A percentile compares a stretch with the other conserved stretches of the same genome.
phyloP scores from a whole-genome alignment of 768 basidiomycete genomes.

The Calocybe gangraenosa region DNA sequence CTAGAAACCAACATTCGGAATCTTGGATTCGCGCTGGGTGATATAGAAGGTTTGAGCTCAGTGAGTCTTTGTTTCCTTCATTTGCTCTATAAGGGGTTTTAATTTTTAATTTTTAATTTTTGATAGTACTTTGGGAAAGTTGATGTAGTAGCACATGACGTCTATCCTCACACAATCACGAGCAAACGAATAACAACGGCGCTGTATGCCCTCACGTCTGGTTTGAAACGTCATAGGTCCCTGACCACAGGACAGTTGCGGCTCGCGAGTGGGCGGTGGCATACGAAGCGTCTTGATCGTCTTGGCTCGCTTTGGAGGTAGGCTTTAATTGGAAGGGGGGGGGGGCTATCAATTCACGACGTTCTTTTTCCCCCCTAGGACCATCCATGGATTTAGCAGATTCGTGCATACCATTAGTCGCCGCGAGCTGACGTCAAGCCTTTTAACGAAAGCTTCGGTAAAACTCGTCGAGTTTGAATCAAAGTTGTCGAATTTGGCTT shows the following conservation, averaged over 20 bases:
- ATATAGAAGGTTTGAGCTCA: background rate
- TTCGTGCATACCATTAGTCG: conserved; percentile 7
- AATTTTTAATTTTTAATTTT: background rate
- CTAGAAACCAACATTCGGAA: background rate
- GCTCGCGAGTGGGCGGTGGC: conserved; percentile 6
- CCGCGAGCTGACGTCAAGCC: conserved; percentile 4
- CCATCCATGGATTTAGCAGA: conserved; percentile 7
- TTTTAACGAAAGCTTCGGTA: conserved; percentile 15
- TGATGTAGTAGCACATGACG: background rate
- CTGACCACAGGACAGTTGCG: background rate
- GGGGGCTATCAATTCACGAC: background rate
- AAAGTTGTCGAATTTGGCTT: conserved; percentile 33
- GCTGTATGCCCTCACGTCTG: background rate
- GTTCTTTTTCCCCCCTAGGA: conserved; percentile 2
- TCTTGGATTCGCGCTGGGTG: background rate
- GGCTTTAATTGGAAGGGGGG: too few species aligned
- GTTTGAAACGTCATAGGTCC: background rate
- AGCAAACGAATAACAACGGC: background rate
- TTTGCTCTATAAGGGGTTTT: too few species aligned
- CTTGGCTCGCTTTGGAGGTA: conserved; percentile 13
- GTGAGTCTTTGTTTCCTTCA: background rate
- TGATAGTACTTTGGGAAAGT: background rate
- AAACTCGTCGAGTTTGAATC: conserved; percentile 36
- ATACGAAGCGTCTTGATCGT: conserved; percentile 1
- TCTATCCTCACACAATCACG: background rate